Evolutionary conservation across 2,329 filamentous ascomycete genomes (phyloP), one percentile per base, ranked within the genome.

Genomic region (Calonectria ilicicola): DNA sequence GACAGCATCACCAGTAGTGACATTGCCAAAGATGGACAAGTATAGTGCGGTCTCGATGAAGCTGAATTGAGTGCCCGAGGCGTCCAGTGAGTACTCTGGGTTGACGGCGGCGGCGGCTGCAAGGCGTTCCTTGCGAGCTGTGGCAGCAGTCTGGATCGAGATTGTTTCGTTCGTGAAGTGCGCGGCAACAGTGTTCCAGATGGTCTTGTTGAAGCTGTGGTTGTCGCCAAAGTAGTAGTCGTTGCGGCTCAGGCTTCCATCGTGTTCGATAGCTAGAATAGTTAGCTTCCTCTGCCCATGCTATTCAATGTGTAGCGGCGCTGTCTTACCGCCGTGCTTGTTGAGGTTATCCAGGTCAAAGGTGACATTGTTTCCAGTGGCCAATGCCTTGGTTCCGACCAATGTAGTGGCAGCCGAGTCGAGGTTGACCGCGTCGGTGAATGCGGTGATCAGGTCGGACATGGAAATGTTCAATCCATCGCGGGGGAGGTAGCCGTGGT

Each of bases 141-240:
- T 63, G 7, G 77, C 77, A 2, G 77, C 77, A 1, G 69, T 75
- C 42, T 65, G 21, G 17, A 78, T 78, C 10, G 77, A 79, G 23
- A 78, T 78, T n/a, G 71, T 79, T 27, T 75, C 67, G 0, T 72
- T 74, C 5, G 53, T 60, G 15, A 78, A 78, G 40, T 79, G 77
- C 1, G 77, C 67, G 6, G 69, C 62, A 1, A 76, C 75, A 1
- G 58, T 10, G 1, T 44, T 42, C 77, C 77, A 78, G 47, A 79
- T 76, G 27, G 74, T 75, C 69, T 78, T 27, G 35, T 78, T 78
- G 70, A 78, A 78, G 44, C 75, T 78, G 29, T 73, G 47, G 29
- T 79, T 79, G 2, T 78, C 77, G 35, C 77, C 77, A 21, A 79
- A 76, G 66, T 72, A 75, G 32, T 73, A 32, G 2, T 78, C 77